Base-by-base conservation (phyloP, 805 yeast genomes). In the Hyphopichia homilentoma region DNA sequence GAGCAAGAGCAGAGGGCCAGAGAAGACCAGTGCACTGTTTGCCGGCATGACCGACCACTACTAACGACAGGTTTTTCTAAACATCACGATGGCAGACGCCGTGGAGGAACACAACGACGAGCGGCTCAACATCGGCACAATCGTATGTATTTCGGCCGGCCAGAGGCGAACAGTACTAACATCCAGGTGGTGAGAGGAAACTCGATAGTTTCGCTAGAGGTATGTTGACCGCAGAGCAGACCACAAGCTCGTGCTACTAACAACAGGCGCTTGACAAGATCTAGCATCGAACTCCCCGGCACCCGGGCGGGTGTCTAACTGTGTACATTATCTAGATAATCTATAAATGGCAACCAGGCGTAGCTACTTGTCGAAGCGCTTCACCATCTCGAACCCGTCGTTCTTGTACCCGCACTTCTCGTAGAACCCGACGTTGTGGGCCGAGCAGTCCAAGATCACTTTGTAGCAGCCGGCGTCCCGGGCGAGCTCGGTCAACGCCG, bases 391-490 rank as follows among this genome's bases (percentile, higher is more conserved):
- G 23, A 74, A 57, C 9, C 93, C 93, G 16, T 75, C 82, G 35
- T 70, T 63, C 11, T 54, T 54, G 54, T 76, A 79, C 3, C 89
- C 94, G 66, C 97, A 90, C 57, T 87, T 89, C 46, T 85, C 84
- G 56, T 90, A 90, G 57, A 90, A 90, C 4, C 76, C 81, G 22
- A 79, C 82, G 51, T 90, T 90, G 38, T 77, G 74, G n/a, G 75
- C 77, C 34, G 83, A 81, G 59, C 97, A 90, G 62, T 90, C 97
- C 47, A 90, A 65, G 25, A 90, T 86, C 12, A 85, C 81, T 63
- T 90, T 90, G 62, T 90, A 90, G 50, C 94, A 87, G 4, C 90
- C 93, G 9, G 48, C 51, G 2, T 59, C 48, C 32, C 70, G 45
- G 2, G 84, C 96, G 19, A 84, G 50, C 16, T 65, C 61, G 3